These are phyloP conservation scores for Inga oerstediana DNA, from an alignment of 306 rosid genomes.

Conservation along the genomic window DNA sequence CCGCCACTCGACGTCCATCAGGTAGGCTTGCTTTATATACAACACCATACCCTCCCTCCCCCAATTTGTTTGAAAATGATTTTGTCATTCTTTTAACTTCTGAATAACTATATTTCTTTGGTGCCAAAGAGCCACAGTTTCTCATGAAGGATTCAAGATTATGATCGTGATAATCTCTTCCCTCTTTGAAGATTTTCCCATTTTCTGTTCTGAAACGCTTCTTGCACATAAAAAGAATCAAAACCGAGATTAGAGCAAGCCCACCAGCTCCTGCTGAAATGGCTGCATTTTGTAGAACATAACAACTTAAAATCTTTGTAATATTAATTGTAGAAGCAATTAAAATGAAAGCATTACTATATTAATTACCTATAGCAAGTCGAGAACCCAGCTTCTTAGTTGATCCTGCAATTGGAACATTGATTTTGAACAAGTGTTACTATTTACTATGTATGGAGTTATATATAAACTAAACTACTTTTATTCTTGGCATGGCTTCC, in stretches of 20 bases:
- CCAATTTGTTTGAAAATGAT: background rate
- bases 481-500: background rate
- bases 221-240: background rate
- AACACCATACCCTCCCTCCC: background rate
- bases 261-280: background rate
- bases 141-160: background rate
- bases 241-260: background rate
- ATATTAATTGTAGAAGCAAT: background rate
- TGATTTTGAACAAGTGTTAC: background rate
- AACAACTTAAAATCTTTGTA: background rate
- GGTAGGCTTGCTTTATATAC: background rate
- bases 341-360: background rate
- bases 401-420: background rate
- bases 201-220: no score
- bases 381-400: background rate
- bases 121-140: background rate
- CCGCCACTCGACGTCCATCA: background rate
- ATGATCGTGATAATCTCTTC: background rate
- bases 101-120: background rate
- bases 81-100: conserved; percentile 4
- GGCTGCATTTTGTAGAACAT: background rate
- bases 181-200: background rate
- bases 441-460: background rate
- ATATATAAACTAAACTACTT: background rate
- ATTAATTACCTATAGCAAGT: background rate